Conservation (phyloP, 1,284 basidiomycete genomes). For the Cryptococcus hybrid region DNA sequence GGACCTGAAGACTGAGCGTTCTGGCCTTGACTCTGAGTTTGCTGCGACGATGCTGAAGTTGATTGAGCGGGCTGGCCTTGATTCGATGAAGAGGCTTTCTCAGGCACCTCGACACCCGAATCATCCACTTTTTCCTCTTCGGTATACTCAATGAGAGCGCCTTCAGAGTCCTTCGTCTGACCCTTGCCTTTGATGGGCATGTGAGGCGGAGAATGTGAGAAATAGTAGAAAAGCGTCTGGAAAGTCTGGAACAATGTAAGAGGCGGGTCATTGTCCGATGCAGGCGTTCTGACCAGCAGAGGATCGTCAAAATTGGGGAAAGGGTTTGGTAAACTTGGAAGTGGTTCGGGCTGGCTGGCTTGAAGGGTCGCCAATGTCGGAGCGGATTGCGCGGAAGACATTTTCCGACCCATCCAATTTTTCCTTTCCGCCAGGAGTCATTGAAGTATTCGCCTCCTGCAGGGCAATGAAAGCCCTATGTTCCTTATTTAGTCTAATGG, state of each 20-base stretch:
- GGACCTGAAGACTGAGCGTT: not conserved
- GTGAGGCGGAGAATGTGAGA: conserved; percentile 52
- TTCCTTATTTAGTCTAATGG: conserved; percentile 10
- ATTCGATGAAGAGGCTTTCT: not conserved
- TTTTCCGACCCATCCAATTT: conserved; percentile 15
- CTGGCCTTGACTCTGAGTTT: not conserved
- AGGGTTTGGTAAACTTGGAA: conserved; percentile 9
- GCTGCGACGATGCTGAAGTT: not conserved
- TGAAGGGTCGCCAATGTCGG: conserved; percentile 12
- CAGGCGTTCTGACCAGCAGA: not conserved
- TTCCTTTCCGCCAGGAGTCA: conserved; percentile 13
- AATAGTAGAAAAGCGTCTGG: conserved; percentile 81
- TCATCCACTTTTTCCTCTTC: not conserved
- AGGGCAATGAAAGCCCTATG: not conserved
- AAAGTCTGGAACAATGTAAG: conserved; percentile 84
- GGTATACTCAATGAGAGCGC: conserved; percentile 1
- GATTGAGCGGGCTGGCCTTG: not conserved
- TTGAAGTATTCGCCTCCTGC: not conserved
- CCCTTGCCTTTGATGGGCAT: conserved; percentile 40
- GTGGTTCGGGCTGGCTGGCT: not conserved
- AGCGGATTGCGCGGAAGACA: not conserved
- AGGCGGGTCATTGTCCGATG: conserved; percentile 60
- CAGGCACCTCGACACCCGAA: not conserved
- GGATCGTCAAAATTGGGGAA: not conserved
- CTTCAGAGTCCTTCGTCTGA: conserved; percentile 18